Conservation (phyloP, 768 basidiomycete genomes). For the Phlebiopsis gigantea region DNA sequence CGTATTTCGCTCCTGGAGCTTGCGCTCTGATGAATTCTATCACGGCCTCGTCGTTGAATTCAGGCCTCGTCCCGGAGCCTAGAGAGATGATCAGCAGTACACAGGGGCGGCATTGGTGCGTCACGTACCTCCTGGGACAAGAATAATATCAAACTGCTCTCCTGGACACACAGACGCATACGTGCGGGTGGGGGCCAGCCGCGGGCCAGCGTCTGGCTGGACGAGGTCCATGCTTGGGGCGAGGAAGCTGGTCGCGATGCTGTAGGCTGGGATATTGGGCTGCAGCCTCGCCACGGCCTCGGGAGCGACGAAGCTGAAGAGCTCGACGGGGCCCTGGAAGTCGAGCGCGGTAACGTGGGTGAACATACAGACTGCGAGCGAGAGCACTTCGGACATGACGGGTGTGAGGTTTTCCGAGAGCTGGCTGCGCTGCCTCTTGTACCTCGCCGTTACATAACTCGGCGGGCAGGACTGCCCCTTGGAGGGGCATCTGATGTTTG, state of each 20-base stretch:
- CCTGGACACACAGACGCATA: conserved; percentile 3
- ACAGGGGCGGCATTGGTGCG: too few relatives aligned
- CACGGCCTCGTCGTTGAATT: neutral
- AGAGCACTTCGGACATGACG: neutral
- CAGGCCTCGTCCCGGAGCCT: neutral
- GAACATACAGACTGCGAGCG: conserved; percentile 28
- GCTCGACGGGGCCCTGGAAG: conserved; percentile 30
- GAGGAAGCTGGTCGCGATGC: conserved; percentile 17
- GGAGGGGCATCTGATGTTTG: too few relatives aligned
- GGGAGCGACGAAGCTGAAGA: conserved; percentile 18
- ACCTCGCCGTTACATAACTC: too few relatives aligned
- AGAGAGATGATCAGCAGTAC: too few relatives aligned
- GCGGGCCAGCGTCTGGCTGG: conserved; percentile 15
- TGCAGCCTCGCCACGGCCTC: neutral
- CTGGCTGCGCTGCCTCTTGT: neutral
- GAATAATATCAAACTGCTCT: conserved; percentile 13
- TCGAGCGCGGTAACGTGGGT: conserved; percentile 25
- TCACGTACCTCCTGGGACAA: conserved; percentile 13
- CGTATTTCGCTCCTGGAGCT: conserved; percentile 22
- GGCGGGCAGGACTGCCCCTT: too few relatives aligned
- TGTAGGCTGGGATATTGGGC: neutral
- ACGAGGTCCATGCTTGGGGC: conserved; percentile 20
- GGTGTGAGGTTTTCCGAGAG: neutral
- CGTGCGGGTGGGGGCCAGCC: conserved; percentile 7
- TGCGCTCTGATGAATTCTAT: conserved; percentile 4